Base-by-base conservation (phyloP, 1,139 yeast species). In the Citeromyces siamensis region DNA sequence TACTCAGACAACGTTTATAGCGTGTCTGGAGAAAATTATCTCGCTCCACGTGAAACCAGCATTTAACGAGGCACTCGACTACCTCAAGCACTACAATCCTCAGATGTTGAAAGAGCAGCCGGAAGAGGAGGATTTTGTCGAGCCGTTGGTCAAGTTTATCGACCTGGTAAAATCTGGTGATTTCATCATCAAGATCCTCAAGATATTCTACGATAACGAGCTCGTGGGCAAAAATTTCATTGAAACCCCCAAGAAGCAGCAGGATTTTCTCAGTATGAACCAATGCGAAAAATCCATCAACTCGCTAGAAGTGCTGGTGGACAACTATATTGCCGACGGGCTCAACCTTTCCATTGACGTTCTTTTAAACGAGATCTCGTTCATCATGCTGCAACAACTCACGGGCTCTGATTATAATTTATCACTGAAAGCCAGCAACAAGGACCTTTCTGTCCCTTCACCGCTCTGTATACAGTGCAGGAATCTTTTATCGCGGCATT, bases 101-200 rank as follows among this genome's bases (percentile, higher is more conserved):
- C 67, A 65, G 14, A 68, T 68, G 33, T 53, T 62, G 41, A 60
- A 66, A 18, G 17, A 33, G 9, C 36, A 19, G 19, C 32, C 35
- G 19, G 37, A 36, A 27, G 35, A 49, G 9, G 49, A 56, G 19
- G 56, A 59, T 3, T 66, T 68, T 19, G 82, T 83, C 8, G 93
- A 82, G 45, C 97, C 98, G 0, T 64, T 90, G 37, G 82, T 83
- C 0, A 71, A 83, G 38, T 90, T 90, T 50, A 82, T 93, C 14
- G 96, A 88, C 52, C 64, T 90, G 43, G 93, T 90, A 33, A 90
- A 88, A 48, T 78, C 85, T 46, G 97, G 95, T 6, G 98, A 90
- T 53, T 62, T 88, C 42, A 84, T 90, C 21, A 81, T 85, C 49
- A 97, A 88, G 53, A 85, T 90, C 94, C 62, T 86, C 33, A 90